These are phyloP conservation scores for Fusarium ambrosium DNA, from an alignment of 2,329 filamentous ascomycete genomes.

Conservation along the genomic window DNA sequence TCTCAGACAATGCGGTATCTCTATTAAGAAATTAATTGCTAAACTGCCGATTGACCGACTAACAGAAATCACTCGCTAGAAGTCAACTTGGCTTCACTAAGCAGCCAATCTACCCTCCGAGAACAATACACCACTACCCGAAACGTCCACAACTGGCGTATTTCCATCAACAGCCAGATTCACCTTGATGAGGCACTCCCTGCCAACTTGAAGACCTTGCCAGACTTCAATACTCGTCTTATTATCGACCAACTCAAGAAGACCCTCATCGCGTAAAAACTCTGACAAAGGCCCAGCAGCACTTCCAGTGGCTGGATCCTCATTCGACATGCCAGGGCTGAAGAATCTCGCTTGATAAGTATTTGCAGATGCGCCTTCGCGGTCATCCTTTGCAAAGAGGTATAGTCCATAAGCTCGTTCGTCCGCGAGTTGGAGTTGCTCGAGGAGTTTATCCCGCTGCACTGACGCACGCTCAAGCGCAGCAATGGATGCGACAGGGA, in stretches of 20 bases:
- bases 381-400: constrained; percentile 3
- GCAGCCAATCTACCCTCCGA: background rate
- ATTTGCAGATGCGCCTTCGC: background rate
- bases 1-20: background rate
- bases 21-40: background rate
- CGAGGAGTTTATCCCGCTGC: constrained; percentile 1
- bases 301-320: constrained; percentile 42
- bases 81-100: background rate
- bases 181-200: constrained; percentile 7
- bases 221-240: background rate
- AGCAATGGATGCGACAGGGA: background rate
- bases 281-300: constrained; percentile 37
- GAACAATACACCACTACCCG: background rate
- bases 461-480: background rate
- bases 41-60: background rate
- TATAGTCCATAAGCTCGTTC: constrained; percentile 1
- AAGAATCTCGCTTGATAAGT: constrained; percentile 40
- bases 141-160: background rate
- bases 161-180: background rate
- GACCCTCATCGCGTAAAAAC: constrained; percentile 24
- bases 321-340: constrained; percentile 39
- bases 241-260: background rate
- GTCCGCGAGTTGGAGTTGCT: background rate
- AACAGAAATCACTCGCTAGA: background rate
- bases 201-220: constrained; percentile 11